Conservation (phyloP, 169 alveolate genomes). For the Plasmodium malariae region DNA sequence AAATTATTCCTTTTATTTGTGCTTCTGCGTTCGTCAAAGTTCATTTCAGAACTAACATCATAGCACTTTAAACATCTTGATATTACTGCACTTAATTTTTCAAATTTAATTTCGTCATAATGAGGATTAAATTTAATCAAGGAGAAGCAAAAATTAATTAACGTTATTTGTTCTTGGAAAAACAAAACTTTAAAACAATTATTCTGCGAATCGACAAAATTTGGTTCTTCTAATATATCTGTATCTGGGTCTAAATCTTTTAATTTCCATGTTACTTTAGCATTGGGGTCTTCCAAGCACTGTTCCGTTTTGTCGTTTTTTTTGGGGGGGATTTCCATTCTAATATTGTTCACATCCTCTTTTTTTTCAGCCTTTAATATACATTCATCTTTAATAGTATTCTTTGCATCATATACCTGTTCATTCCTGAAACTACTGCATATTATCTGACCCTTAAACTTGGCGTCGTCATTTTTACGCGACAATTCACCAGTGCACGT, state of each 20-base stretch:
- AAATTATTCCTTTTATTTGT: constrained; percentile 10
- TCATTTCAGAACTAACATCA: constrained; percentile 12
- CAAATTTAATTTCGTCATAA: constrained; percentile 82
- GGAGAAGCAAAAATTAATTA: constrained; percentile 80
- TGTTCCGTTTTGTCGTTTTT: not conserved
- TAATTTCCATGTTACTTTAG: constrained; percentile 73
- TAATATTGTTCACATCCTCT: not conserved
- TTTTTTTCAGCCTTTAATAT: constrained; percentile 4
- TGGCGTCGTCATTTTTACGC: too few relatives aligned
- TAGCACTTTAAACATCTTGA: constrained; percentile 78
- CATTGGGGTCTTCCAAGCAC: not conserved
- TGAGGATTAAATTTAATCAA: constrained; percentile 77
- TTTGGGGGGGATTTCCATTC: not conserved
- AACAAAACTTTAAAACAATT: constrained; percentile 62
- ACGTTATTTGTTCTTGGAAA: constrained; percentile 78
- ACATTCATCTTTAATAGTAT: too few relatives aligned
- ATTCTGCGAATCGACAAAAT: constrained; percentile 77
- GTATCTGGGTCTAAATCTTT: constrained; percentile 81
- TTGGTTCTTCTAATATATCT: constrained; percentile 86
- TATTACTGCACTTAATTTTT: constrained; percentile 82
- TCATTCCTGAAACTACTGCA: too few relatives aligned
- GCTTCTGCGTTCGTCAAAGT: not conserved
- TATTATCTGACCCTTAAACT: too few relatives aligned
- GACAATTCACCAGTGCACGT: too few relatives aligned
- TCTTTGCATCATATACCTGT: too few relatives aligned